Percentiles rank a stretch among this genome's conserved stretches.
Conservation (phyloP, 1,284 basidiomycete genomes). For the Sanghuangporus weigelae region DNA sequence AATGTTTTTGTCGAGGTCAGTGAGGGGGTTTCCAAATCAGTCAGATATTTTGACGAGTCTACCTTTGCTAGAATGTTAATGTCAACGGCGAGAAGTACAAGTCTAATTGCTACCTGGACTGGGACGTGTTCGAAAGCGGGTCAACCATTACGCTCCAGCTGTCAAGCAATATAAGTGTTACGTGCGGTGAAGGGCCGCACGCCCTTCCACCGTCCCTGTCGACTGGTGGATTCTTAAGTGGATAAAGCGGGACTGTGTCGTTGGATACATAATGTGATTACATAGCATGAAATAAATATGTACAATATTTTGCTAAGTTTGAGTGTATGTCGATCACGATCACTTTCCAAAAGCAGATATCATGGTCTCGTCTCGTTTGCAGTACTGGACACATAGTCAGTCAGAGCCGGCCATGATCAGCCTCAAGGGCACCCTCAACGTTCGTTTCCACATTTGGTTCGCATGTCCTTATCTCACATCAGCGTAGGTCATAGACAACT, state of each 20-base stretch:
- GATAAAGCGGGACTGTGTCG: neutral
- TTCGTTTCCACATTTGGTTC: conserved; percentile 31
- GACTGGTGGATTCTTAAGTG: conserved; percentile 43
- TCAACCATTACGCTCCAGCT: conserved; percentile 47
- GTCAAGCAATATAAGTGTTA: conserved; percentile 43
- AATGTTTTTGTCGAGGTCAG: conserved; percentile 50
- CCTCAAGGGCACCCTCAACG: conserved; percentile 86
- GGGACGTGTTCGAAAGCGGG: conserved; percentile 51
- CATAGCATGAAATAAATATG: neutral
- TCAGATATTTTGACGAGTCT: neutral
- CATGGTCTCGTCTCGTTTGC: neutral
- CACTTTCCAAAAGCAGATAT: too few relatives aligned
- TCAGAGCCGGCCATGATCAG: conserved; percentile 66
- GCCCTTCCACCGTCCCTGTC: conserved; percentile 57
- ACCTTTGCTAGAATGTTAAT: conserved; percentile 40
- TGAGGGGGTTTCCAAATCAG: neutral
- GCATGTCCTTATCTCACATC: neutral
- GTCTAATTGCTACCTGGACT: conserved; percentile 58
- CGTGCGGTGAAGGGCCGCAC: conserved; percentile 40
- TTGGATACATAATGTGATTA: neutral
- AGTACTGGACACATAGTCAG: too few relatives aligned
- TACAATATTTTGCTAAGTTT: too few relatives aligned
- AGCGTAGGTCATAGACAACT: conserved; percentile 91
- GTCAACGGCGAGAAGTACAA: conserved; percentile 52
- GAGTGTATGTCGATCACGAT: too few relatives aligned